Base-by-base conservation (phyloP, 345 rosid species). In the Excoecaria cochinchinensis region DNA sequence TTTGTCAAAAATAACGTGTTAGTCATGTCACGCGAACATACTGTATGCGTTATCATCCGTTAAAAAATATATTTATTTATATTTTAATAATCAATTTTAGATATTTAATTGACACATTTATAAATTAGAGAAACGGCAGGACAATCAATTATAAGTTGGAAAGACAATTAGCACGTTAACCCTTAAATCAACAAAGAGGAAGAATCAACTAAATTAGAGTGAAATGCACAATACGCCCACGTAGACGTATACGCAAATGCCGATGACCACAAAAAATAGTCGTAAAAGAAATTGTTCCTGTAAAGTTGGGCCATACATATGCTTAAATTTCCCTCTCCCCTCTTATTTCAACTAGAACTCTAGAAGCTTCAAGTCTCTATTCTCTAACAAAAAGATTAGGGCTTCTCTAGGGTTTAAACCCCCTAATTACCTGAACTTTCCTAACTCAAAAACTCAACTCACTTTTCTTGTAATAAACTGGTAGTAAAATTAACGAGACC, bases 331-430 rank as follows among this genome's bases (percentile, higher is more conserved):
- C 67, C 21, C 15, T 10, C 15, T 16, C 44, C 16, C 31, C 56
- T 44, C 72, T 5, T 48, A 16, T 25, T 3, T 8, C 25, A 17
- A 15, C 62, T 44, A 44, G n/a, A n/a, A n/a, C n/a, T n/a, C n/a
- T n/a, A n/a, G 75, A 70, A 77, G 56, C 25, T 77, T 53, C 79
- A 44, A 56, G 38, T 52, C 64, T 68, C 60, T 38, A n/a, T 31
- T 31, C 31, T 31, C 31, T 31, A n/a, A 36, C n/a, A 1, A 40
- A n/a, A 52, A 14, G 17, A 19, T 16, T 67, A 80, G 87, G 89
- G 83, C 76, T 84, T 82, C 73, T 38, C 36, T 9, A 63, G 87
- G 87, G 87, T 81, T 86, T 83, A 78, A 16, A 21, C 51, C 67
- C 22, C 14, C 42, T 11, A 39, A 55, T 7, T 5, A 17, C 55